Conservation (phyloP, 1,284 basidiomycete species). For the Tylopilus orsonianus region DNA sequence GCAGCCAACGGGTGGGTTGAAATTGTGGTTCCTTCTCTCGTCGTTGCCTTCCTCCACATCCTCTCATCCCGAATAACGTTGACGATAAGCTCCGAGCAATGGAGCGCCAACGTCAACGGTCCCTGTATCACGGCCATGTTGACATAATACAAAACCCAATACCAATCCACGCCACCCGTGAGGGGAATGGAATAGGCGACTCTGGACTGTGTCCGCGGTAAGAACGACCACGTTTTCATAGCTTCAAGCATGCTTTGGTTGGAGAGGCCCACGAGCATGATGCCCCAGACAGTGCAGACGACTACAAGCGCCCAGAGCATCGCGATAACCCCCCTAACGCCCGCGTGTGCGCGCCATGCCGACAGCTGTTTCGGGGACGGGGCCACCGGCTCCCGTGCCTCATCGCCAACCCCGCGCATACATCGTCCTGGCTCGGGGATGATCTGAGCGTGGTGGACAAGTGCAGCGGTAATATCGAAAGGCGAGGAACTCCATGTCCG, state of each 20-base stretch:
- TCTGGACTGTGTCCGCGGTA: conserved; percentile 27
- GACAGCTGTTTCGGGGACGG: conserved; percentile 26
- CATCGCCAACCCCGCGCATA: conserved; percentile 23
- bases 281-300: conserved; percentile 25
- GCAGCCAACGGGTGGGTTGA: conserved; percentile 23
- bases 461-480: conserved; percentile 33
- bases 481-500: conserved; percentile 36
- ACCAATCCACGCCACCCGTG: conserved; percentile 18
- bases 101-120: conserved; percentile 31
- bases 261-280: conserved; percentile 17
- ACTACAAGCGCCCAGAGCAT: conserved; percentile 25
- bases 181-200: conserved; percentile 28
- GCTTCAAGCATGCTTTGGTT: conserved; percentile 13
- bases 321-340: conserved; percentile 19
- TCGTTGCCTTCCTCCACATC: conserved; percentile 27
- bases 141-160: conserved; percentile 30
- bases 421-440: conserved; percentile 16
- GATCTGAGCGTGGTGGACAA: conserved; percentile 30
- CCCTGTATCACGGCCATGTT: conserved; percentile 29
- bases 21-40: conserved; percentile 11
- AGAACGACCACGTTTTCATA: conserved; percentile 25
- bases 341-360: conserved; percentile 29
- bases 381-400: conserved; percentile 9
- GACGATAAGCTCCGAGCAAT: conserved; percentile 31
- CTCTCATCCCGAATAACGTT: conserved; percentile 32